Evolutionary conservation across 208 protist species (phyloP), one percentile per base, ranked within the genome.

Genomic region (Crithidia sp.): DNA sequence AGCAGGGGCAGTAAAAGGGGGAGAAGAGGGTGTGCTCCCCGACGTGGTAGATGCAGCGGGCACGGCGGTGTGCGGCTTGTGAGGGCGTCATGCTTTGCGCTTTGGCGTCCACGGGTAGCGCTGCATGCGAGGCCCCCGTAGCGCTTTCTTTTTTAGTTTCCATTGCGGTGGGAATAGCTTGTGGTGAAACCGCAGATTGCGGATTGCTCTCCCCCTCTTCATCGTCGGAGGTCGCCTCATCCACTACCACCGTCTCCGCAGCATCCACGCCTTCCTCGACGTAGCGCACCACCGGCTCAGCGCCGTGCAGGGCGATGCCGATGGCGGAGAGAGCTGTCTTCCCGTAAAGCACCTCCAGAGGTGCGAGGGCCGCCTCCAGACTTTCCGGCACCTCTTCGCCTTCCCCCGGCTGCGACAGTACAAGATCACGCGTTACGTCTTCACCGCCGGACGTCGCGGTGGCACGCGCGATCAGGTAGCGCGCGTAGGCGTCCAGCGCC

Each of bases 1-100:
- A 85, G 57, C 92, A 96, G 5, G 88, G 85, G 61, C 92, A 96
- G 72, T 88, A 96, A 52, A 86, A 89, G 13, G 84, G 84, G 3
- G 92, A 95, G 17, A 92, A 81, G 12, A 96, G 73, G 9, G 76
- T 77, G 74, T 95, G 83, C 10, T 94, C 88, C 7, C 92, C 92
- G 13, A 96, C 85, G n/a, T 80, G 77, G 64, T 93, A 96, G 36
- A 95, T 49, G 45, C 76, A 85, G 36, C 89, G 85, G 12, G 71
- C 73, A 9, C 44, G 56, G 13, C 61, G 62, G 47, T 36, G 16
- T 9, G 43, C 49, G 6, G 39, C n/a, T 64, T 67, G 37, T 28
- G 49, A 41, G 41, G 64, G 55, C 50, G 17, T 16, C 19, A 4
- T 12, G 0, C 44, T 28, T 12, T 5, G 7, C 28, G 55, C 28